phyloP scores from a whole-genome alignment of 148 eudicot species.

The Camellia granthamiana region DNA sequence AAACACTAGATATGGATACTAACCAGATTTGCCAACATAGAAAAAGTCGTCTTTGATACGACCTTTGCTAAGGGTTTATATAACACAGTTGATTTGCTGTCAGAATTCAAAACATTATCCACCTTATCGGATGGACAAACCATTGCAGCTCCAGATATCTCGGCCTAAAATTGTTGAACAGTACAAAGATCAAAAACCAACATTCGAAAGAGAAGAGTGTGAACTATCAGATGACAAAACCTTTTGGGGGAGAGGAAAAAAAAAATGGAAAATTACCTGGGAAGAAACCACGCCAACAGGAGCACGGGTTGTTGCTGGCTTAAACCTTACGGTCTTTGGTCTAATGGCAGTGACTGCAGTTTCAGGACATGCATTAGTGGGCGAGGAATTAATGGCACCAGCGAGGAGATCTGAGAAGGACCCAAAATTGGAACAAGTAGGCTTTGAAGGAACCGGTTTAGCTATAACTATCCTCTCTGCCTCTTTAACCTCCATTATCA shows the following conservation, averaged over 20 bases:
- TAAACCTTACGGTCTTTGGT: slow-evolving; percentile 71
- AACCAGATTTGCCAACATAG: slow-evolving; percentile 70
- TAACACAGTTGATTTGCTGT: slow-evolving; percentile 38
- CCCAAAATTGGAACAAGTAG: slow-evolving; percentile 45
- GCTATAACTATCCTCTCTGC: slow-evolving; percentile 51
- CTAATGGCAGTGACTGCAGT: slow-evolving; percentile 50
- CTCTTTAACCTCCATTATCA: slow-evolving; percentile 61
- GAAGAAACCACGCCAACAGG: slow-evolving; percentile 23
- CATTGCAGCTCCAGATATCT: slow-evolving; percentile 31
- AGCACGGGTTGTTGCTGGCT: slow-evolving; percentile 33
- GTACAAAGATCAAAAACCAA: not conserved
- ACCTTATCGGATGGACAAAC: slow-evolving; percentile 26
- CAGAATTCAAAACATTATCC: slow-evolving; percentile 29
- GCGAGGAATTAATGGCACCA: slow-evolving; percentile 46
- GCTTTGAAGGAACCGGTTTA: slow-evolving; percentile 89
- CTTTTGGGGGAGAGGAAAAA: not conserved
- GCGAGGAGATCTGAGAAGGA: slow-evolving; percentile 68
- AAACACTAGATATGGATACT: slow-evolving; percentile 27
- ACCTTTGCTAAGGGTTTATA: slow-evolving; percentile 82
- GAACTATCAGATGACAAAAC: not conserved
- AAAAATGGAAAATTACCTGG: slow-evolving; percentile 20
- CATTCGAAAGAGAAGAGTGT: not conserved
- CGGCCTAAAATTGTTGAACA: slow-evolving; percentile 39
- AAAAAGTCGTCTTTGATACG: slow-evolving; percentile 56
- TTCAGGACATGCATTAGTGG: slow-evolving; percentile 36